Evolutionary conservation across 1,284 basidiomycete genomes (phyloP), one percentile per base, ranked within the genome.

Genomic region (Ceratobasidium sp.): DNA sequence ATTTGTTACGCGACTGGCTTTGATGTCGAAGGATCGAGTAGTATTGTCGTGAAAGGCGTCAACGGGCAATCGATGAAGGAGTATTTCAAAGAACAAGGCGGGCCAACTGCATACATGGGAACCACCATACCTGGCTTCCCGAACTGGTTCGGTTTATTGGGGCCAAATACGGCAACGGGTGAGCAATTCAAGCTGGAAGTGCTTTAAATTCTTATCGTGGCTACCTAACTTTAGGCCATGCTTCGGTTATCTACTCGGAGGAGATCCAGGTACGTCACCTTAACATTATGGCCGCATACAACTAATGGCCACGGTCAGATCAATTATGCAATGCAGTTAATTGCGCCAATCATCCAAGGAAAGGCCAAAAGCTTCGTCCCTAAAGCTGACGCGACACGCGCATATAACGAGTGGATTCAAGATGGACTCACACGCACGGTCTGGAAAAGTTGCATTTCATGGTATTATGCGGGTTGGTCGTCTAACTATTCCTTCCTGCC

Each of bases 101-200:
- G 87, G 6, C 79, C 85, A 14, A 83, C 81, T 50, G 87, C 85
- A 9, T 89, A 89, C 78, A 79, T 85, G 45, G 87, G 88, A 11
- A 82, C 84, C 11, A 83, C 83, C 69, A 82, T 85, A 44, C 86
- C 87, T 31, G 86, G 84, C 14, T 87, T 88, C 78, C 89, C 89
- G 29, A 89, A 88, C 78, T 78, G 84, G 56, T 85, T 86, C 77
- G 83, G 82, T 44, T 76, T 88, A 65, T 81, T 87, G 41, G 87
- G 87, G 86, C 64, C 73, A 27, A 73, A 73, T 22, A 53, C 48
- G 9, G 60, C 59, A 9, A 63, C 71, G 1, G 71, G 71, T 73
- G 24, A 67, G 22, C 19, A 6, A 27, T 22, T 44, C 8, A 60
- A 7, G 33, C 11, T 24, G 47, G 44, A 14, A 51, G n/a, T 24